Evolutionary conservation across 768 basidiomycete genomes (phyloP).

Genomic region (Crucibulum laeve): DNA sequence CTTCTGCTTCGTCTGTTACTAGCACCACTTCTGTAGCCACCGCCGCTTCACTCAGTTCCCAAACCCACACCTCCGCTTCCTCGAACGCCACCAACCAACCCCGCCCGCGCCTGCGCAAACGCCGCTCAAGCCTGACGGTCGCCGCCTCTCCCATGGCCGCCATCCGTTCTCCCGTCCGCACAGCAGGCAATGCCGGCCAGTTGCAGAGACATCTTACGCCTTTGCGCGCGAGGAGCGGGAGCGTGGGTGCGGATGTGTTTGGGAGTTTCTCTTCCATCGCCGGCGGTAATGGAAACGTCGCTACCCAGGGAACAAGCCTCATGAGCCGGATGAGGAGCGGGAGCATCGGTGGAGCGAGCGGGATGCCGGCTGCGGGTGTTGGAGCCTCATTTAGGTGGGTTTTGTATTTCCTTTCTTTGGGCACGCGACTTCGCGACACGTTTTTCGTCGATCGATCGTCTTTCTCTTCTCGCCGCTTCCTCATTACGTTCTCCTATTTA

Average conservation of each 20-base stretch:
- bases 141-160: slow-evolving; percentile 48
- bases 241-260: slow-evolving; percentile 23
- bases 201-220: slow-evolving; percentile 37
- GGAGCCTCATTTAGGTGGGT: too few species aligned
- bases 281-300: slow-evolving; percentile 21
- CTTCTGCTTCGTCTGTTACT: not conserved
- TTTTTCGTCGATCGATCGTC: slow-evolving; percentile 11
- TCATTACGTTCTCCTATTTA: not conserved
- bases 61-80: slow-evolving; percentile 12
- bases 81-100: slow-evolving; percentile 6
- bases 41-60: slow-evolving; percentile 8
- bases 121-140: slow-evolving; percentile 60
- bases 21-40: slow-evolving; percentile 14
- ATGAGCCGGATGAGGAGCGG: slow-evolving; percentile 55
- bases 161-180: slow-evolving; percentile 55
- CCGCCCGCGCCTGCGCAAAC: slow-evolving; percentile 46
- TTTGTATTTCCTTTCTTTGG: slow-evolving; percentile 5
- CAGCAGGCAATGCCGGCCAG: slow-evolving; percentile 45
- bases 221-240: slow-evolving; percentile 40
- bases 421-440: slow-evolving; percentile 4
- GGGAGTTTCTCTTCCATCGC: slow-evolving; percentile 7
- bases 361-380: too few species aligned
- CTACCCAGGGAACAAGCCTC: slow-evolving; percentile 34
- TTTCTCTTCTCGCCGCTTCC: too few species aligned
- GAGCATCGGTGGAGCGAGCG: slow-evolving; percentile 35